Evolutionary conservation across 768 basidiomycete genomes (phyloP), one percentile per base, ranked within the genome.

Genomic region (Tulasnella sp.): DNA sequence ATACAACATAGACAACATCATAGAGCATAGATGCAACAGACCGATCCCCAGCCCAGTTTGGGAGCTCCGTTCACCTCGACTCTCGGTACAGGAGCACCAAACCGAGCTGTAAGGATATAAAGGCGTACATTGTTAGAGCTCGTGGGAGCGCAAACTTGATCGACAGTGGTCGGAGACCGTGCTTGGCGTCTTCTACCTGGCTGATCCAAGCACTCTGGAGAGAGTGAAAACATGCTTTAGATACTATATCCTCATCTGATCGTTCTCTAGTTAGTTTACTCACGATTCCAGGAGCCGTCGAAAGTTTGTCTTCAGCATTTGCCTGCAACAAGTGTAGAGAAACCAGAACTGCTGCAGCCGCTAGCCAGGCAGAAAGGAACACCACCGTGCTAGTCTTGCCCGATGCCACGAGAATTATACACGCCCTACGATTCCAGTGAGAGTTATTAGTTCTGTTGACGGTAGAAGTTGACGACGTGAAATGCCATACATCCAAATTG

Each of bases 101-200:
- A 40, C 40, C 75, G 36, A 40, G n/a, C 36, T 52, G 38, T 21
- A 62, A 31, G 52, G 39, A 44, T 24, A 77, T 19, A 12, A 62
- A 27, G 10, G 76, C 48, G 62, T 77, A 77, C 16, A 77, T 77
- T 3, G 40, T 44, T 19, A 79, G 46, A 10, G 78, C 56, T 36
- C 44, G 48, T 27, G 78, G 78, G 21, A 79, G 34, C n/a, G 42
- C 21, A n/a, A 72, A 74, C 7, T 27, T 74, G 71, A 79, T 74
- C 19, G 78, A 79, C 38, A 79, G 71, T n/a, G 78, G 78, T 5
- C 73, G 78, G 31, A 79, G 78, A 6, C 78, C 78, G 48, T 79
- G 73, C 34, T 74, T 40, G 27, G 18, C 9, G 40, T 58, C 56
- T 31, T 79, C 78, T 5, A 79, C 78, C 21, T 16, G 21, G 27